Conservation (phyloP, 23 red algal genomes). For the Gracilaria gracilis region DNA sequence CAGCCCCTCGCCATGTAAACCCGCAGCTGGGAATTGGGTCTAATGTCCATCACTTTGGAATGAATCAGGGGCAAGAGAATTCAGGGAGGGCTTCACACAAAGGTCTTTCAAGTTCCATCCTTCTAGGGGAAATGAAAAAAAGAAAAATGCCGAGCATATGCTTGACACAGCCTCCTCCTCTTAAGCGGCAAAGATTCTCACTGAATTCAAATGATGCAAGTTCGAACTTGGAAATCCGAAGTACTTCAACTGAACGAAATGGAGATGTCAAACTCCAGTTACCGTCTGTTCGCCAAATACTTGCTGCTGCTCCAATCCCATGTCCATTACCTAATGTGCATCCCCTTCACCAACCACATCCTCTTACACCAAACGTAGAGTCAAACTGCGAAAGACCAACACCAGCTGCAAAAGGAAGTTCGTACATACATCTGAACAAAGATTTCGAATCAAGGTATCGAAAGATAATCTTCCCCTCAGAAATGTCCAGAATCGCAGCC, state of each 20-base stretch:
- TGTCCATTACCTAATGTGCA: background rate
- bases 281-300: slow-evolving; percentile 29
- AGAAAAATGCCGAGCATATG: slow-evolving; percentile 33
- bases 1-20: background rate
- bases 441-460: slow-evolving; percentile 51
- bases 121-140: slow-evolving; percentile 21
- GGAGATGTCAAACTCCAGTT: slow-evolving; percentile 7
- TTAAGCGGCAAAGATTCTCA: slow-evolving; percentile 3
- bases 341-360: background rate
- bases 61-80: background rate
- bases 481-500: slow-evolving; percentile 27
- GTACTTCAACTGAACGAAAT: background rate
- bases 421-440: slow-evolving; percentile 57
- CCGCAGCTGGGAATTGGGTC: background rate
- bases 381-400: background rate
- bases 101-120: background rate
- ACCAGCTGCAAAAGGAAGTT: background rate
- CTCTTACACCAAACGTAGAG: background rate
- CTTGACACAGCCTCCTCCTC: background rate
- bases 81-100: background rate
- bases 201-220: background rate
- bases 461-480: slow-evolving; percentile 61
- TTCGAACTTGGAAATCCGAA: background rate
- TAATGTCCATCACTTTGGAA: background rate
- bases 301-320: slow-evolving; percentile 14